A percentile compares a stretch with the other conserved stretches of the same genome.
These are phyloP conservation scores for Xerocomus cyaneibrunnescens DNA, from an alignment of 1,284 basidiomycete species.

Conservation along the genomic window DNA sequence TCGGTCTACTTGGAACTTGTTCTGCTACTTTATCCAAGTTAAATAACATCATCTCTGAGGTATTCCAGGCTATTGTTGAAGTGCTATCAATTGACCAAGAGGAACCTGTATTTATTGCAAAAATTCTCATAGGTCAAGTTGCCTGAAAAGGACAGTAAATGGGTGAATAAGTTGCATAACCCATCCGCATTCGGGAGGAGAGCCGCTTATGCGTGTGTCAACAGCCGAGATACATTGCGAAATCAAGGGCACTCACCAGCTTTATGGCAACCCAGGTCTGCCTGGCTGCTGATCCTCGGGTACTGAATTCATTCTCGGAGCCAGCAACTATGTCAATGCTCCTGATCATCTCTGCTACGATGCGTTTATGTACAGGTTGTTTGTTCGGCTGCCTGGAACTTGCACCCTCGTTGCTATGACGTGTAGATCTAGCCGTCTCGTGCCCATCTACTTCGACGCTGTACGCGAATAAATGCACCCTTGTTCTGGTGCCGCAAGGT, in stretches of 20 bases:
- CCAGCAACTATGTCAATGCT: slow-evolving; percentile 77
- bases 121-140: too few relatives aligned
- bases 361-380: slow-evolving; percentile 52
- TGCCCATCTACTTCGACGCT: slow-evolving; percentile 80
- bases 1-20: too few relatives aligned
- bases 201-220: slow-evolving; percentile 46
- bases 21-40: too few relatives aligned
- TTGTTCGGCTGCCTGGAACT: slow-evolving; percentile 4
- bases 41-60: too few relatives aligned
- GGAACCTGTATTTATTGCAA: too few relatives aligned
- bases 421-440: slow-evolving; percentile 26
- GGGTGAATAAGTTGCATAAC: slow-evolving; percentile 30
- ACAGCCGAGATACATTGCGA: slow-evolving; percentile 34
- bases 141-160: too few relatives aligned
- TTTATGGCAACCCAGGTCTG: slow-evolving; percentile 85
- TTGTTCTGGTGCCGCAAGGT: slow-evolving; percentile 65
- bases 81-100: too few relatives aligned
- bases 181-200: slow-evolving; percentile 28
- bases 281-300: slow-evolving; percentile 38
- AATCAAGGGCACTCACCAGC: slow-evolving; percentile 48
- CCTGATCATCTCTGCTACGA: slow-evolving; percentile 69
- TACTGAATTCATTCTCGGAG: slow-evolving; percentile 62
- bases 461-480: slow-evolving; percentile 81
- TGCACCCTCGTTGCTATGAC: neutral
- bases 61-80: too few relatives aligned